Evolutionary conservation across 495 filamentous ascomycete genomes (phyloP).

Genomic region (Cryomyces antarcticus): DNA sequence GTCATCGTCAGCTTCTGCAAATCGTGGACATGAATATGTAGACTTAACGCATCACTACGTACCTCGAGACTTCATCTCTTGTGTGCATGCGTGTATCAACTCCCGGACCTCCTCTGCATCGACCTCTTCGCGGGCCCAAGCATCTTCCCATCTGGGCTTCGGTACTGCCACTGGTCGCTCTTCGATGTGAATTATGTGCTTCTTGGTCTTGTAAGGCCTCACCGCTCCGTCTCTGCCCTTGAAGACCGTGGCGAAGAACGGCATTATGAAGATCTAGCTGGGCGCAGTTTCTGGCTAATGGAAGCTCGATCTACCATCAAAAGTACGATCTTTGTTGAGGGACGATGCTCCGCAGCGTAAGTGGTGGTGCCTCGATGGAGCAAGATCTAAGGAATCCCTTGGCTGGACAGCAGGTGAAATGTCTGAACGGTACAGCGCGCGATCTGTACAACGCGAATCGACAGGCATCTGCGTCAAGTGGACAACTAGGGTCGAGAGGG

Average conservation of each 20-base stretch:
- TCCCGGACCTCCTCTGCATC: conserved; percentile 82
- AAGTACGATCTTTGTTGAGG: no score
- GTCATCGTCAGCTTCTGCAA: not conserved
- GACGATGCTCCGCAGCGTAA: no score
- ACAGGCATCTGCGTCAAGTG: no score
- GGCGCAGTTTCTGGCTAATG: no score
- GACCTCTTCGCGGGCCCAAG: conserved; percentile 71
- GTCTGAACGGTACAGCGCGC: no score
- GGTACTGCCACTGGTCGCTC: conserved; percentile 25
- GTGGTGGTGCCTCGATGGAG: no score
- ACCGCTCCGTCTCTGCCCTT: conserved; percentile 16
- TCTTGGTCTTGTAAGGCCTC: conserved; percentile 31
- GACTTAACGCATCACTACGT: conserved; percentile 14
- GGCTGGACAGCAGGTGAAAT: no score
- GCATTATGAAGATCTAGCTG: conserved; percentile 7
- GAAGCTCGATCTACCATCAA: no score
- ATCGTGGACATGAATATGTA: not conserved
- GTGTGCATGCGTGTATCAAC: conserved; percentile 61
- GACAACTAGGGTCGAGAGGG: no score
- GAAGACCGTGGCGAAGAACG: conserved; percentile 20
- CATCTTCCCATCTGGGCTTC: conserved; percentile 73
- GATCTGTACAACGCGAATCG: no score
- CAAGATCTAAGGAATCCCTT: no score
- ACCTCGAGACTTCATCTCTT: conserved; percentile 91
- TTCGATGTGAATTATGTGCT: conserved; percentile 30